A percentile compares a stretch with the other conserved stretches of the same genome.
phyloP scores from a whole-genome alignment of 2,329 filamentous ascomycete species.

The Chaetomium sp. region DNA sequence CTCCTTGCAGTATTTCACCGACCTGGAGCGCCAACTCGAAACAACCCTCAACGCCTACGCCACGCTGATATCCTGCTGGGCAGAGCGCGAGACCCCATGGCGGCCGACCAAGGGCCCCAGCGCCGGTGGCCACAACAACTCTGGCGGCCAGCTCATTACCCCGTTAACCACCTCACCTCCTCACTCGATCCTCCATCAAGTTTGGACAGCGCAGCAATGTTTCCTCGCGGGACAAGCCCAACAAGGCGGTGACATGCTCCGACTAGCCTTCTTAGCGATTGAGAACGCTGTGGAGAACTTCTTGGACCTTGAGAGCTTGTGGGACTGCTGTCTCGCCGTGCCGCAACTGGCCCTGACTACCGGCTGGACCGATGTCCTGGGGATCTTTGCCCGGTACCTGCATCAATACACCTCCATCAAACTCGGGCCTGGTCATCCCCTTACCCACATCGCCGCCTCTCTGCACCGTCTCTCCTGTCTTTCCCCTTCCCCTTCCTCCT shows the following conservation, averaged over 20 bases:
- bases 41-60: slow-evolving; percentile 16
- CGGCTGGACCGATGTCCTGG: slow-evolving; percentile 19
- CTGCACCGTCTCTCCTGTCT: slow-evolving; percentile 6
- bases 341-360: slow-evolving; percentile 19
- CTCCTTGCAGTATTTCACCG: slow-evolving; percentile 8
- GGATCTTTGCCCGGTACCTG: slow-evolving; percentile 20
- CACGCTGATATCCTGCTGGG: slow-evolving; percentile 19
- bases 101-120: neutral
- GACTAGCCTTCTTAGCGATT: slow-evolving; percentile 18
- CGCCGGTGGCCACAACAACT: neutral
- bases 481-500: neutral
- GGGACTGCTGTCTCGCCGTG: slow-evolving; percentile 24
- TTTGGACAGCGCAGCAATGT: slow-evolving; percentile 15
- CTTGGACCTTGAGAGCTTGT: slow-evolving; percentile 20
- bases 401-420: slow-evolving; percentile 16
- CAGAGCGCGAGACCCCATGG: slow-evolving; percentile 18
- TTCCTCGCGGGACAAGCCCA: slow-evolving; percentile 7
- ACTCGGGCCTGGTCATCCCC: slow-evolving; percentile 11
- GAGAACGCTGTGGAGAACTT: slow-evolving; percentile 12
- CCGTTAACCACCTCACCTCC: neutral
- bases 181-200: slow-evolving; percentile 20
- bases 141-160: slow-evolving; percentile 7
- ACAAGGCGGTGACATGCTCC: slow-evolving; percentile 16
- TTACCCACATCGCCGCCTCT: slow-evolving; percentile 9
- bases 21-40: slow-evolving; percentile 15